phyloP scores from a whole-genome alignment of 1,284 basidiomycete genomes.

The Ganoderma resinaceum region DNA sequence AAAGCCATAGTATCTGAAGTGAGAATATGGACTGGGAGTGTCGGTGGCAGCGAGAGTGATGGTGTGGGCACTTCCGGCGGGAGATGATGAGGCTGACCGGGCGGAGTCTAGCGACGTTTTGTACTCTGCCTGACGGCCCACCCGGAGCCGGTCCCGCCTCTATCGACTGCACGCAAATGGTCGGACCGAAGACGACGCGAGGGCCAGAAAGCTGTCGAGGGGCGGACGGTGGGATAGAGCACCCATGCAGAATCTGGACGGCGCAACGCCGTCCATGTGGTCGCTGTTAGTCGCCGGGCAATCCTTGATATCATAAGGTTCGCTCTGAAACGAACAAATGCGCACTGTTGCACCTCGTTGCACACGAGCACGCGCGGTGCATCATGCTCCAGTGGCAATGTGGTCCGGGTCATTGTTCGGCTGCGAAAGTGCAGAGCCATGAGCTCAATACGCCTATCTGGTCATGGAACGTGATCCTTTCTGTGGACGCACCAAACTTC shows the following conservation, averaged over 20 bases:
- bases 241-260: background rate
- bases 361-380: background rate
- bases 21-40: slow-evolving; percentile 1
- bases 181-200: background rate
- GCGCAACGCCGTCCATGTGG: background rate
- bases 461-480: background rate
- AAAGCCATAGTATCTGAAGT: slow-evolving; percentile 31
- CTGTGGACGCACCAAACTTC: background rate
- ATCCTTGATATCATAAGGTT: background rate
- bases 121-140: background rate
- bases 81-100: background rate
- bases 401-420: background rate
- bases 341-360: background rate
- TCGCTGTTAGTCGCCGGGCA: background rate
- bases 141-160: background rate
- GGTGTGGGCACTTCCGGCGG: background rate
- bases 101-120: background rate
- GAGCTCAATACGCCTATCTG: background rate
- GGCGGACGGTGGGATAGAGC: background rate
- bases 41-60: slow-evolving; percentile 7
- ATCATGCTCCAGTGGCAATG: background rate
- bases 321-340: background rate
- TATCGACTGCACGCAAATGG: background rate
- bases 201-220: background rate
- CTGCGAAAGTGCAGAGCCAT: background rate